Conservation (phyloP, 306 rosid species). For the Fragaria ananassa region DNA sequence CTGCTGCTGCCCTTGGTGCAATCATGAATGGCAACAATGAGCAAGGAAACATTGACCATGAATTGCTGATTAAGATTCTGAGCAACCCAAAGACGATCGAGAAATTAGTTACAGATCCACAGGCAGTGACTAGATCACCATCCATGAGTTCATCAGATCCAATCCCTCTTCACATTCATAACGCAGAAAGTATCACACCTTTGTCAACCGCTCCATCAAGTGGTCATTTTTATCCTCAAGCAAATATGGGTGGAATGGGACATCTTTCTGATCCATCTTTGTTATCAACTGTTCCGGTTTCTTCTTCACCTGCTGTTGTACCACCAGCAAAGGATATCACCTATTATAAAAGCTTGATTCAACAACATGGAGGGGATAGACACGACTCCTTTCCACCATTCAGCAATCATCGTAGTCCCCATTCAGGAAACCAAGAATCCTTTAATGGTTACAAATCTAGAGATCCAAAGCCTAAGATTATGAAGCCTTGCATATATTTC, state of each 20-base stretch:
- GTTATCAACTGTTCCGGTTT: constrained; percentile 29
- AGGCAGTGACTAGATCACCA: constrained; percentile 41
- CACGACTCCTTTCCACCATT: constrained; percentile 52
- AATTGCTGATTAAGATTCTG: constrained; percentile 65
- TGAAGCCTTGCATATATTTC: constrained; percentile 90
- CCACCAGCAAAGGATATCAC: constrained; percentile 55
- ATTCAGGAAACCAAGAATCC: constrained; percentile 49
- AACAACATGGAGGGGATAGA: constrained; percentile 87
- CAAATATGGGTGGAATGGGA: constrained; percentile 38
- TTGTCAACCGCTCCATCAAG: constrained; percentile 29
- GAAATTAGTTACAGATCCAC: constrained; percentile 61
- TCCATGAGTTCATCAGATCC: constrained; percentile 38
- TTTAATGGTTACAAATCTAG: constrained; percentile 46
- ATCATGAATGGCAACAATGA: constrained; percentile 54
- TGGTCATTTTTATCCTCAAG: constrained; percentile 39
- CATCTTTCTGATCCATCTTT: constrained; percentile 38
- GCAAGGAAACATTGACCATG: constrained; percentile 66
- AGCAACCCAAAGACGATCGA: constrained; percentile 73
- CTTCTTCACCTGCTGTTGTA: constrained; percentile 36
- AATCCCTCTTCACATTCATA: constrained; percentile 28
- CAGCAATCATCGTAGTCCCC: constrained; percentile 42
- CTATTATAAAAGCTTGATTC: constrained; percentile 90
- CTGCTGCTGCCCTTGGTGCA: constrained; percentile 65
- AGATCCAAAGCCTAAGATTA: constrained; percentile 63
- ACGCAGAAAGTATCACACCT: constrained; percentile 34